Percentiles rank a stretch among this genome's conserved stretches.
Conservation (phyloP, 176 grass and related monocot genomes). For the Carex parvula region DNA sequence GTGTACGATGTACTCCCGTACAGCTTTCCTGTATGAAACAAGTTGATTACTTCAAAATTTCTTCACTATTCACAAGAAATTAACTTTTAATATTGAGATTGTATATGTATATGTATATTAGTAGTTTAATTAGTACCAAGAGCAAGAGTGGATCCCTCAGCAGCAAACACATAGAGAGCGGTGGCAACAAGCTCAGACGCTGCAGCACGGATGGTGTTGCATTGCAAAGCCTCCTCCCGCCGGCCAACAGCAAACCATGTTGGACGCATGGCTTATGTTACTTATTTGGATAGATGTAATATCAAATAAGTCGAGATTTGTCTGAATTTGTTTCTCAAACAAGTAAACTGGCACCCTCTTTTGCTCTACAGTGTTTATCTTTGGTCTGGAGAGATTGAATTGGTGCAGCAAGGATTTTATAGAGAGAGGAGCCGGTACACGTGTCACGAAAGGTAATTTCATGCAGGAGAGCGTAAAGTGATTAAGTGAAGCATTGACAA, state of each 20-base stretch:
- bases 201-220: constrained; percentile 47
- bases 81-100: neutral
- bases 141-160: constrained; percentile 69
- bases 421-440: constrained; percentile 1
- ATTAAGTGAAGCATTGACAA: constrained; percentile 14
- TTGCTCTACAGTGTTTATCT: neutral
- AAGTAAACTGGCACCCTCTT: neutral
- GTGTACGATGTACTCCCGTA: constrained; percentile 50
- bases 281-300: neutral
- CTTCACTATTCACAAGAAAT: neutral
- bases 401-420: constrained; percentile 12
- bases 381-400: neutral
- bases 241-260: constrained; percentile 27
- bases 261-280: constrained; percentile 40
- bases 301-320: neutral
- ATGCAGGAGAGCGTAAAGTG: constrained; percentile 6
- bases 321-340: neutral
- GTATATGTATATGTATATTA: neutral
- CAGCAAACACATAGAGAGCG: constrained; percentile 75
- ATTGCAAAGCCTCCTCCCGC: constrained; percentile 40
- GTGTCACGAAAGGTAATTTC: constrained; percentile 5
- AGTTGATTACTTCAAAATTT: neutral
- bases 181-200: constrained; percentile 80
- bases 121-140: constrained; percentile 38
- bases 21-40: constrained; percentile 55